Conservation (phyloP, 345 rosid genomes). For the Brassica nigra region DNA sequence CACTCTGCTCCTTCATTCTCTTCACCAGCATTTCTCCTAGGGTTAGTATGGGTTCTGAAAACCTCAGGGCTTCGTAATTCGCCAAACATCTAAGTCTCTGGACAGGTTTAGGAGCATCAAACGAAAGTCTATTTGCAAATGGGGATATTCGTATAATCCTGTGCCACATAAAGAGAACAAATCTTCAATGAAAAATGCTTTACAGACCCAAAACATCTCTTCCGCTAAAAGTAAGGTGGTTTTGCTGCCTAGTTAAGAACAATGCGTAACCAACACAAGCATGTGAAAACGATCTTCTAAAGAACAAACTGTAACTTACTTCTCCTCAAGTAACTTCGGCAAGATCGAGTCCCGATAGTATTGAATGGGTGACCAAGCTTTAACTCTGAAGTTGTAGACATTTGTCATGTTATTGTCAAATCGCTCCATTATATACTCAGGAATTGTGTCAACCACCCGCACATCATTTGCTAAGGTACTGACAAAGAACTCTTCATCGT, state of each 20-base stretch:
- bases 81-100: constrained; percentile 95
- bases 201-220: constrained; percentile 14
- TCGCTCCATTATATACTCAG: constrained; percentile 92
- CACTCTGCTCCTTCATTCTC: constrained; percentile 94
- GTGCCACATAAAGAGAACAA: constrained; percentile 38
- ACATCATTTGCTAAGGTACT: constrained; percentile 76
- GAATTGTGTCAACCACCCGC: constrained; percentile 78
- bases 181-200: constrained; percentile 20
- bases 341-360: constrained; percentile 84
- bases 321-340: constrained; percentile 90
- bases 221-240: background rate
- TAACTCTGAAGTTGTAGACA: constrained; percentile 93
- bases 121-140: constrained; percentile 95
- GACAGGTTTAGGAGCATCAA: constrained; percentile 90
- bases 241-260: background rate
- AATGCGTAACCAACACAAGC: constrained; percentile 1
- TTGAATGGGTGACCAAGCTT: constrained; percentile 95
- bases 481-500: constrained; percentile 83
- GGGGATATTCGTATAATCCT: constrained; percentile 98
- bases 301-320: constrained; percentile 57
- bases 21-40: constrained; percentile 85
- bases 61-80: constrained; percentile 84
- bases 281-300: background rate
- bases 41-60: constrained; percentile 70
- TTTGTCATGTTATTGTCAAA: constrained; percentile 86